These are phyloP conservation scores for Zygosaccharomyces rouxii DNA, from an alignment of 805 yeast species.

Conservation along the genomic window DNA sequence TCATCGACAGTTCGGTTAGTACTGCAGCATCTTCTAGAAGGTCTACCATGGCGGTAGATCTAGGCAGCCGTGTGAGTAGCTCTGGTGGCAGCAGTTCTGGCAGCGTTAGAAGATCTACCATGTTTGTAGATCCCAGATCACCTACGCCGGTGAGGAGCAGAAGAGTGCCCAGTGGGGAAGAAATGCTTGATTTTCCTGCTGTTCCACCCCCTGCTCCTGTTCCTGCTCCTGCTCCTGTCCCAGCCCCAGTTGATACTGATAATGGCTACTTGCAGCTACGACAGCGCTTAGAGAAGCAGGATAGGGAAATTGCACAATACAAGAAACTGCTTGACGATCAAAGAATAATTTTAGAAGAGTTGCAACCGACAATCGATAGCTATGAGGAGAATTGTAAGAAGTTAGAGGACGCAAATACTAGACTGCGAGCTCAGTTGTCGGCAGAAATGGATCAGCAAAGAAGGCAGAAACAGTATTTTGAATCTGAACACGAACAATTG, in stretches of 20 bases:
- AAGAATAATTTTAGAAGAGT: slow-evolving; percentile 29
- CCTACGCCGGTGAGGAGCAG: slow-evolving; percentile 13
- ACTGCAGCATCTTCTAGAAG: not conserved
- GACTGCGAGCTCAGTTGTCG: slow-evolving; percentile 23
- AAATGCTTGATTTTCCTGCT: not conserved
- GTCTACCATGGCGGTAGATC: not conserved
- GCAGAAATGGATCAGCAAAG: slow-evolving; percentile 26
- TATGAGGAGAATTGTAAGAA: slow-evolving; percentile 34
- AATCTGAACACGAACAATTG: slow-evolving; percentile 31
- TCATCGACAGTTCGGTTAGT: slow-evolving; percentile 19
- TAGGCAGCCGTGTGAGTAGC: slow-evolving; percentile 16
- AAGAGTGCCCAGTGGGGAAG: slow-evolving; percentile 3
- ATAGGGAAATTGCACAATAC: slow-evolving; percentile 23
- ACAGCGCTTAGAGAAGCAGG: slow-evolving; percentile 18
- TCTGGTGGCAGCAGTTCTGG: slow-evolving; percentile 13
- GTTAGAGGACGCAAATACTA: slow-evolving; percentile 24
- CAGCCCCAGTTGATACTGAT: not conserved
- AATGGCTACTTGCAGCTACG: not conserved
- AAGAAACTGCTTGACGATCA: slow-evolving; percentile 32
- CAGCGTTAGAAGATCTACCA: slow-evolving; percentile 15
- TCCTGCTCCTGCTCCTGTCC: no score
- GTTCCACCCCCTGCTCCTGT: no score
- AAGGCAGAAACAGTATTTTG: slow-evolving; percentile 27
- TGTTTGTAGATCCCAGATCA: slow-evolving; percentile 8
- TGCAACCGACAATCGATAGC: slow-evolving; percentile 31